A percentile compares a stretch with the other conserved stretches of the same genome.
Conservation (phyloP, 1,284 basidiomycete genomes). For the Ceratobasidium sp. region DNA sequence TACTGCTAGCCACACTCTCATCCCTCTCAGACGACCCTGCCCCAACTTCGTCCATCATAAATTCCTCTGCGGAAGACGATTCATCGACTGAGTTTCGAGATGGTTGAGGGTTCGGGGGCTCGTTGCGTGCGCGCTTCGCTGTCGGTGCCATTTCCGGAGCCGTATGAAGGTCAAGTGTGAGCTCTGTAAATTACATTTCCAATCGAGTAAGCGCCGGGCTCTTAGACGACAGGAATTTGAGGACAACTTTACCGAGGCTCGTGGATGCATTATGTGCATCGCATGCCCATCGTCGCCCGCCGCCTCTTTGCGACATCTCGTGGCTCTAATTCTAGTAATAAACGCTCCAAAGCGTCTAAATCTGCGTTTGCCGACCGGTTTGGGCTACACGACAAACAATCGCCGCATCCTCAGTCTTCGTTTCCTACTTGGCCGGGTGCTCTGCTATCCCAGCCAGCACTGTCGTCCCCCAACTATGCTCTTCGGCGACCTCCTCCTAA, state of each 20-base stretch:
- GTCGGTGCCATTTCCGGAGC: constrained; percentile 21
- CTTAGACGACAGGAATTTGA: constrained; percentile 4
- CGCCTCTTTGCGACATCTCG: constrained; percentile 20
- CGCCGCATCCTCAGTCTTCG: constrained; percentile 14
- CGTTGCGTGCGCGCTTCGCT: constrained; percentile 16
- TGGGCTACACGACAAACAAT: neutral
- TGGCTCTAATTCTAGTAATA: constrained; percentile 1
- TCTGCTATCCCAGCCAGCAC: neutral
- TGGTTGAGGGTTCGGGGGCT: neutral
- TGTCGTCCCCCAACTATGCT: neutral
- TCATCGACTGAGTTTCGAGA: neutral
- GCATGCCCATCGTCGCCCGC: constrained; percentile 21
- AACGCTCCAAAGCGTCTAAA: neutral
- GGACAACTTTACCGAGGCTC: constrained; percentile 26
- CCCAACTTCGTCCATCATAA: constrained; percentile 13
- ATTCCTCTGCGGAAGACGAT: neutral
- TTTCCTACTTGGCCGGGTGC: constrained; percentile 32
- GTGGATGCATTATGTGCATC: constrained; percentile 41
- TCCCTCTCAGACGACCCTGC: constrained; percentile 47
- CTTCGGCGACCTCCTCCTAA: neutral
- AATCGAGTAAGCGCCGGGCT: constrained; percentile 24
- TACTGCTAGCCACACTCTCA: constrained; percentile 22
- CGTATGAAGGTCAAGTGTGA: neutral
- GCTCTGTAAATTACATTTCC: constrained; percentile 38
- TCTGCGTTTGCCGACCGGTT: constrained; percentile 33